Base-by-base conservation (phyloP, 2,329 filamentous ascomycete genomes). In the Fusarium napiforme region DNA sequence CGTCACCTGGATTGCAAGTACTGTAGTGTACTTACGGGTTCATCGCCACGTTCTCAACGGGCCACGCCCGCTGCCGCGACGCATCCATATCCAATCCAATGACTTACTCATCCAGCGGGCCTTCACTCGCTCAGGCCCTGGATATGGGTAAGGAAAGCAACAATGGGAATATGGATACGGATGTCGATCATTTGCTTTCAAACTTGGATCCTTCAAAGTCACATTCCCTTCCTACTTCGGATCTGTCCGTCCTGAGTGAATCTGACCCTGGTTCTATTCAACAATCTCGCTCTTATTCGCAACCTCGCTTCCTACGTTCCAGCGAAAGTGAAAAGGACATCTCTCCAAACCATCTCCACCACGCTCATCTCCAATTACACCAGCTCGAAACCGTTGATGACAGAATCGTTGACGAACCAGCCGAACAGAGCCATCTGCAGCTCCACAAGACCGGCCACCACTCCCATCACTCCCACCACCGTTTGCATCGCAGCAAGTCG, bases 81-180 rank as follows among this genome's bases (percentile, higher is more conserved):
- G 72, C 73, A 68, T 64, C 64, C 64, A 61, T 61, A 52, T 52
- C 62, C 45, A 47, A 65, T 72, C 57, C 69, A 53, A 83, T 82
- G 81, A 81, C 81, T 78, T 80, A 79, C 74, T 78, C 73, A 75
- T 75, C 75, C 70, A 79, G 69, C 75, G 73, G 78, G 80, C 74
- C 81, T 82, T 82, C 80, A 81, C 80, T 82, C 81, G 74, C 79
- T 81, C 81, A 82, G 80, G 76, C 79, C 78, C 75, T 78, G 60
- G 67, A 74, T 69, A 69, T 67, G 67, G 73, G 75, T 77, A 49
- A 45, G 64, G 49, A 69, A 52, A 45, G 28, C 57, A 64, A 47
- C 47, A 69, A 50, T 26, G 30, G 57, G 23, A 64, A 65, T 52
- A 65, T 60, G 52, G 59, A 77, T 72, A 74, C 73, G 49, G 62